phyloP scores from a whole-genome alignment of 2,329 filamentous ascomycete genomes.

The Cordyceps sp. region DNA sequence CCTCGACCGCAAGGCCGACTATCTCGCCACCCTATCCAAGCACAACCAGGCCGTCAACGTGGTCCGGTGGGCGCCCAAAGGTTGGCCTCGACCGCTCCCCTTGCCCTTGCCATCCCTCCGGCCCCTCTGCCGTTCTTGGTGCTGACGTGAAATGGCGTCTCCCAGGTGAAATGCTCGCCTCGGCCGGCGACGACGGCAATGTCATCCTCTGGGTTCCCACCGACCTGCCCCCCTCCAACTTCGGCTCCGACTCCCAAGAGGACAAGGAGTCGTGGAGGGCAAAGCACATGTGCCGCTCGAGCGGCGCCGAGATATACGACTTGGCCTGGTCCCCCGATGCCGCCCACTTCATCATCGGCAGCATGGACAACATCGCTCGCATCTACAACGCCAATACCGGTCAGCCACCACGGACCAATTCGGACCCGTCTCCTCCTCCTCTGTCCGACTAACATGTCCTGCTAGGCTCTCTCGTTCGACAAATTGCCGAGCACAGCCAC shows the following conservation, averaged over 20 bases:
- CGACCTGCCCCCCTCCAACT: slow-evolving; percentile 49
- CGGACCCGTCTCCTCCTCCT: too few species aligned
- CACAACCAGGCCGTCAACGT: slow-evolving; percentile 98
- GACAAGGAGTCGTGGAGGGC: slow-evolving; percentile 95
- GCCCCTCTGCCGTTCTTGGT: too few species aligned
- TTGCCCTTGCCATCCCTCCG: too few species aligned
- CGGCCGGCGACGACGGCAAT: slow-evolving; percentile 93
- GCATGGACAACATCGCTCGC: slow-evolving; percentile 96
- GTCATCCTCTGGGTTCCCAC: slow-evolving; percentile 91
- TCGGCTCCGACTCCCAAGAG: slow-evolving; percentile 73
- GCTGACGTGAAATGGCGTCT: too few species aligned
- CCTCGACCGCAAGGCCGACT: slow-evolving; percentile 77
- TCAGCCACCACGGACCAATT: slow-evolving; percentile 20
- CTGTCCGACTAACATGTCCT: slow-evolving; percentile 2
- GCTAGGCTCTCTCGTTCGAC: slow-evolving; percentile 52
- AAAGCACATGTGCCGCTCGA: slow-evolving; percentile 94
- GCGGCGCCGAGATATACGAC: slow-evolving; percentile 93
- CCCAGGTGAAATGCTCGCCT: slow-evolving; percentile 78
- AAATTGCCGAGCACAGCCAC: slow-evolving; percentile 94
- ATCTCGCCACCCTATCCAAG: slow-evolving; percentile 79
- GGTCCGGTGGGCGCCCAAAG: slow-evolving; percentile 86
- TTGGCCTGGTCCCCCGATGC: slow-evolving; percentile 98
- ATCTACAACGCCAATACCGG: slow-evolving; percentile 92
- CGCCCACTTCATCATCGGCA: slow-evolving; percentile 89
- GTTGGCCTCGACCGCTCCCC: too few species aligned